Evolutionary conservation across 768 basidiomycete species (phyloP).

Genomic region (Podaxis sp.): DNA sequence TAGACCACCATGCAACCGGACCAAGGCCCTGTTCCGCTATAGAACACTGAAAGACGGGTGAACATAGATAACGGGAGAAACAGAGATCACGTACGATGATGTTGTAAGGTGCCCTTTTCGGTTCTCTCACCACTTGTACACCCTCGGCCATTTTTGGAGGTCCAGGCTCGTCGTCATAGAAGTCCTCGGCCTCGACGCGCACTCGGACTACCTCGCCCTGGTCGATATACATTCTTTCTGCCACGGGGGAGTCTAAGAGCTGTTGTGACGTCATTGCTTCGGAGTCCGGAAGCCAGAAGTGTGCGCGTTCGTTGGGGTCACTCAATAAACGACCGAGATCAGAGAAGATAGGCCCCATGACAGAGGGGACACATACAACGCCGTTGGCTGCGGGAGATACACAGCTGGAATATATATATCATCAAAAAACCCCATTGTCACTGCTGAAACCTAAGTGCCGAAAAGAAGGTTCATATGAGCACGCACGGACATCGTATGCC

Average conservation of each 20-base stretch:
- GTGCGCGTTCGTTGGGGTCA: slow-evolving; percentile 78
- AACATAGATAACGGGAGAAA: neutral
- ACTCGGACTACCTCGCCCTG: slow-evolving; percentile 73
- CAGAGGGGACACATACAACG: slow-evolving; percentile 62
- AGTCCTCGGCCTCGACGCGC: slow-evolving; percentile 79
- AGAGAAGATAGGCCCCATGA: neutral
- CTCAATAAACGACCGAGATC: slow-evolving; percentile 33
- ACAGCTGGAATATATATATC: slow-evolving; percentile 83
- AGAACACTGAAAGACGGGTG: slow-evolving; percentile 55
- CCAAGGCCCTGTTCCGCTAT: slow-evolving; percentile 84
- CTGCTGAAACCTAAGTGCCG: slow-evolving; percentile 36
- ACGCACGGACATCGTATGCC: slow-evolving; percentile 73
- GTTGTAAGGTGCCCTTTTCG: slow-evolving; percentile 62
- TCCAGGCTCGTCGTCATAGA: slow-evolving; percentile 84
- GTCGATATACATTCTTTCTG: slow-evolving; percentile 81
- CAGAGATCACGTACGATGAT: slow-evolving; percentile 51
- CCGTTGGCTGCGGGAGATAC: slow-evolving; percentile 79
- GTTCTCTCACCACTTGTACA: slow-evolving; percentile 50
- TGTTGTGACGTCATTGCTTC: slow-evolving; percentile 53
- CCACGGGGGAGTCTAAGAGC: slow-evolving; percentile 65
- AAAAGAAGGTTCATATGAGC: neutral
- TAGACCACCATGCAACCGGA: slow-evolving; percentile 74
- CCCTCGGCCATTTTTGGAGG: slow-evolving; percentile 77
- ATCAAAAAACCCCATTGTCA: slow-evolving; percentile 90
- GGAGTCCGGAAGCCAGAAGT: slow-evolving; percentile 78